Conservation (phyloP, 2,329 filamentous ascomycete species). For the Ophiostoma himal-ulmi region DNA sequence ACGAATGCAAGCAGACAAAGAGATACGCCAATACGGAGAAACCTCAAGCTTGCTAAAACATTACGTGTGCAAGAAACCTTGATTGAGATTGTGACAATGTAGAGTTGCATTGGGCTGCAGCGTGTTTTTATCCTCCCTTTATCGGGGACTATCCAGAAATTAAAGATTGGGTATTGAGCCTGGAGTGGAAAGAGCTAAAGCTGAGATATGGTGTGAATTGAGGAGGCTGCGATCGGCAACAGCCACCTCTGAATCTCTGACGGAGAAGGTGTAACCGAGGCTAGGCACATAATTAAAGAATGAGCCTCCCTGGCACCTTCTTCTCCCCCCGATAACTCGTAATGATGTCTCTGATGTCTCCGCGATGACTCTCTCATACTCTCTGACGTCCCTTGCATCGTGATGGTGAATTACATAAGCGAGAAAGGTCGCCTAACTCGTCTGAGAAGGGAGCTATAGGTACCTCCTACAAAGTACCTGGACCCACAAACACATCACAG, state of each 20-base stretch:
- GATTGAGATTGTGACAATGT: neutral
- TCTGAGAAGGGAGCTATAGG: neutral
- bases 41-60: neutral
- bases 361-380: neutral
- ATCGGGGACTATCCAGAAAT: neutral
- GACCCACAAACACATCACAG: neutral
- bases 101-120: neutral
- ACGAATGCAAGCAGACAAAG: neutral
- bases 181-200: neutral
- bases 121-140: neutral
- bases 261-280: neutral
- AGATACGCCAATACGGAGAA: neutral
- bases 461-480: neutral
- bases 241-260: neutral
- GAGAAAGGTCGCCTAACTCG: neutral
- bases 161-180: neutral
- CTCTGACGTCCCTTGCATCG: constrained; percentile 2
- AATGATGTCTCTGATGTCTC: neutral
- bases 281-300: neutral
- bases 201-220: neutral
- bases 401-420: neutral
- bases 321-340: neutral
- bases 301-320: constrained; percentile 5
- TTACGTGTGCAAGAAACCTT: neutral
- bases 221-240: neutral